Percentiles rank a stretch among this genome's conserved stretches.
These are phyloP conservation scores for Draba incana DNA, from an alignment of 345 rosid species.

Conservation along the genomic window DNA sequence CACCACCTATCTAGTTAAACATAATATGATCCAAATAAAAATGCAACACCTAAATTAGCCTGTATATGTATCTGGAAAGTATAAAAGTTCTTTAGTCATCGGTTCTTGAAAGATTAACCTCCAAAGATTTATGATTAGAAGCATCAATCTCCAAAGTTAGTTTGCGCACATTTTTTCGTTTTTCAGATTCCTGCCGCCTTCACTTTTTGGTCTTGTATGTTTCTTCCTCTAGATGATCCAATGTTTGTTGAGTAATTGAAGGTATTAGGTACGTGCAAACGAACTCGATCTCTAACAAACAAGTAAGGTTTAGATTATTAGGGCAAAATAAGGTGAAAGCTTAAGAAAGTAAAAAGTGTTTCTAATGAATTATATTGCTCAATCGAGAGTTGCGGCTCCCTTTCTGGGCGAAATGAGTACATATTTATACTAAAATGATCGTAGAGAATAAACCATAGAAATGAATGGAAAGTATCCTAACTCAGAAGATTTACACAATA, in stretches of 20 bases:
- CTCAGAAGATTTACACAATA: no score
- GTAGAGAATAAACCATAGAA: no score
- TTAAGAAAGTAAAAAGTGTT: no score
- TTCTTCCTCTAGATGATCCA: conserved; percentile 14
- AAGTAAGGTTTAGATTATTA: no score
- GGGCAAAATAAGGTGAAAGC: no score
- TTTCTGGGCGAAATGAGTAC: no score
- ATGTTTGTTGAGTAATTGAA: not conserved
- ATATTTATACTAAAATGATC: no score
- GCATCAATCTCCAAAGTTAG: conserved; percentile 1
- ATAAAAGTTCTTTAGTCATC: not conserved
- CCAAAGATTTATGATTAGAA: not conserved
- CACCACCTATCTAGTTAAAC: not conserved
- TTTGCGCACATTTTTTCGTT: not conserved
- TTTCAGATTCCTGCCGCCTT: not conserved
- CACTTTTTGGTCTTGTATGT: not conserved
- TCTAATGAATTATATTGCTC: no score
- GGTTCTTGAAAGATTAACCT: not conserved
- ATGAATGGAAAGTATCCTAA: no score
- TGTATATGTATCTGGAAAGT: not conserved
- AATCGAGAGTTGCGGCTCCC: no score
- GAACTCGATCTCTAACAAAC: no score
- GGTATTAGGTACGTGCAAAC: no score
- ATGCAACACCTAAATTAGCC: not conserved
- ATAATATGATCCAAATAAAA: not conserved